These are phyloP conservation scores for Syzygium malaccense DNA, from an alignment of 441 rosid genomes.

Conservation along the genomic window DNA sequence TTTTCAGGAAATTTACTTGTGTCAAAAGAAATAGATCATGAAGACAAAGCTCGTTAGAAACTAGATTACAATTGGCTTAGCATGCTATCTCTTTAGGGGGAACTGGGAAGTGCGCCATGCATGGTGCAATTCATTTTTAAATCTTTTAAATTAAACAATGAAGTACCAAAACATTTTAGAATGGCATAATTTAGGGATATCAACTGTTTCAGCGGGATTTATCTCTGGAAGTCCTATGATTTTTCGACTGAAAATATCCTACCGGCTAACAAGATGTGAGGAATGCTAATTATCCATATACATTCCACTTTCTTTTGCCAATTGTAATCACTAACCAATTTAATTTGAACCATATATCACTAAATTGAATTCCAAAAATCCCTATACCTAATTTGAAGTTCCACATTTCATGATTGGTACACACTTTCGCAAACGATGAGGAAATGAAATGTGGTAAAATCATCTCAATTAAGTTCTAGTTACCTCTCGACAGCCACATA, in stretches of 20 bases:
- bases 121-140: not conserved
- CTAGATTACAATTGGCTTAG: not conserved
- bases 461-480: not conserved
- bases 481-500: not conserved
- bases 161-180: not conserved
- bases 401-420: not conserved
- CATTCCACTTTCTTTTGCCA: not conserved
- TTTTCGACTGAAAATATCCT: not conserved
- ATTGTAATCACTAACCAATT: not conserved
- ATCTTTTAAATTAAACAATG: not conserved
- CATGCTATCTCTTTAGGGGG: not conserved
- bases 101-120: not conserved
- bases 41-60: not conserved
- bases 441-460: not conserved
- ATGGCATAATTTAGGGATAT: not conserved
- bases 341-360: not conserved
- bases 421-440: not conserved
- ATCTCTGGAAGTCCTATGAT: not conserved
- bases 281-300: not conserved
- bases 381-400: not conserved
- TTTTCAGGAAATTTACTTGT: not conserved
- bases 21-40: not conserved
- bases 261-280: not conserved
- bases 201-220: not conserved
- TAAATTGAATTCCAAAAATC: not conserved